Evolutionary conservation across 2,329 filamentous ascomycete genomes (phyloP).

Genomic region (Rhynchosporium secalis): DNA sequence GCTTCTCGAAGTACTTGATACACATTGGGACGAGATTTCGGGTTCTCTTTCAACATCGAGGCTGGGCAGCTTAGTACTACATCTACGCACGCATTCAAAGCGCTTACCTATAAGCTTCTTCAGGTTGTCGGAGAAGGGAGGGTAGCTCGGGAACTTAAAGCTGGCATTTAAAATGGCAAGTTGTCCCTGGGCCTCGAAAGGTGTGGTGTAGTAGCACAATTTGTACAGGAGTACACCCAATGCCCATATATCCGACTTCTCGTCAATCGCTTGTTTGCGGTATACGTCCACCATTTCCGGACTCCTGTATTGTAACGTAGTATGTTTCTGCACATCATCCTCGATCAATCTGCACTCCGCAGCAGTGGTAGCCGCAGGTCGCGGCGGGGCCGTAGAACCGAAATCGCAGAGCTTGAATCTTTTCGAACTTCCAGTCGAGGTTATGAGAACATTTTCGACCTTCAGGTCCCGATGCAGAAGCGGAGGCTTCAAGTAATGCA

Average conservation of each 20-base stretch:
- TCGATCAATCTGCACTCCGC: slow-evolving; percentile 90
- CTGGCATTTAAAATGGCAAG: slow-evolving; percentile 95
- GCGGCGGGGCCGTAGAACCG: slow-evolving; percentile 82
- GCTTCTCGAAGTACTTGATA: slow-evolving; percentile 88
- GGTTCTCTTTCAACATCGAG: slow-evolving; percentile 87
- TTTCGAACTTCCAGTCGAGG: slow-evolving; percentile 57
- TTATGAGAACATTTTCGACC: slow-evolving; percentile 94
- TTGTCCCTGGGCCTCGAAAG: slow-evolving; percentile 96
- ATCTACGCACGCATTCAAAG: background rate
- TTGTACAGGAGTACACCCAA: slow-evolving; percentile 95
- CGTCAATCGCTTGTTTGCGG: slow-evolving; percentile 91
- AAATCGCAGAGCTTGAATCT: slow-evolving; percentile 98
- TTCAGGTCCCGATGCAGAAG: slow-evolving; percentile 93
- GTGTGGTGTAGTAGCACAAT: slow-evolving; percentile 98
- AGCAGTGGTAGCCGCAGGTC: slow-evolving; percentile 80
- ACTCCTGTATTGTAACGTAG: slow-evolving; percentile 94
- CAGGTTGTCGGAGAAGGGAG: slow-evolving; percentile 82
- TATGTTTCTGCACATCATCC: slow-evolving; percentile 95
- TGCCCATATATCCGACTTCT: slow-evolving; percentile 98
- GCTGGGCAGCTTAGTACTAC: slow-evolving; percentile 49
- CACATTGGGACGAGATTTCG: slow-evolving; percentile 77
- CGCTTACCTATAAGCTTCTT: slow-evolving; percentile 83
- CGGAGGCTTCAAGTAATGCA: slow-evolving; percentile 97
- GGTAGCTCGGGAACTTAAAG: slow-evolving; percentile 87
- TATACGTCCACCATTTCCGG: slow-evolving; percentile 99